These are phyloP conservation scores for Eleusine indica DNA, from an alignment of 176 grass and related monocot genomes.

Conservation along the genomic window DNA sequence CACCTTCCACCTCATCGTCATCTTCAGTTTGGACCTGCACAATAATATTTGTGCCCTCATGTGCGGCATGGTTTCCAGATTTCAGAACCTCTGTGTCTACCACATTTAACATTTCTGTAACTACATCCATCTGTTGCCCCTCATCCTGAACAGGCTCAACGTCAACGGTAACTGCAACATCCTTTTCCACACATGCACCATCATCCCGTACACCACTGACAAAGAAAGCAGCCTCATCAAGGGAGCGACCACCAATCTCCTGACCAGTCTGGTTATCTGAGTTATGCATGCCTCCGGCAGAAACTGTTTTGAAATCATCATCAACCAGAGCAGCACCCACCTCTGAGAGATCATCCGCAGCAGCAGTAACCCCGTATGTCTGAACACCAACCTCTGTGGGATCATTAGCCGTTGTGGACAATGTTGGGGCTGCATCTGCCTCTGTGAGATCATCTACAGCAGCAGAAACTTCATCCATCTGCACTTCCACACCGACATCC, in stretches of 20 bases:
- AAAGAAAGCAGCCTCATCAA: slow-evolving; percentile 1
- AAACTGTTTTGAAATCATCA: slow-evolving; percentile 15
- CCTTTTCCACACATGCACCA: slow-evolving; percentile 20
- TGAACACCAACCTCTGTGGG: not conserved
- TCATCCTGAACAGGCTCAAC: slow-evolving; percentile 29
- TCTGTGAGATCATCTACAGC: slow-evolving; percentile 7
- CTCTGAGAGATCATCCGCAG: not conserved
- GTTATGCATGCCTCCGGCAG: not conserved
- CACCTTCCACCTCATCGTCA: not conserved
- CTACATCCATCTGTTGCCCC: slow-evolving; percentile 19
- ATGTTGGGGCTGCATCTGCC: not conserved
- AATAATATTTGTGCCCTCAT: slow-evolving; percentile 3
- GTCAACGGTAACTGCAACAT: slow-evolving; percentile 18
- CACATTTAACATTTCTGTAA: slow-evolving; percentile 5
- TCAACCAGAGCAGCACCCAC: slow-evolving; percentile 8
- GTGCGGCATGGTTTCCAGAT: slow-evolving; percentile 17
- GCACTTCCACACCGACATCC: slow-evolving; percentile 4
- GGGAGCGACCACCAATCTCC: slow-evolving; percentile 5
- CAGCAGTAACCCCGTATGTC: not conserved
- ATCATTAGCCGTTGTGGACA: not conserved
- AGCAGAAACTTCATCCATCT: not conserved
- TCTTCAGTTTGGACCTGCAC: slow-evolving; percentile 9
- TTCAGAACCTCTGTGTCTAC: slow-evolving; percentile 6
- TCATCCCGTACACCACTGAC: slow-evolving; percentile 27
- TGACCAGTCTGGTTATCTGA: slow-evolving; percentile 28